Conservation (phyloP, 257 asterid genomes). For the Solanum chaucha region DNA sequence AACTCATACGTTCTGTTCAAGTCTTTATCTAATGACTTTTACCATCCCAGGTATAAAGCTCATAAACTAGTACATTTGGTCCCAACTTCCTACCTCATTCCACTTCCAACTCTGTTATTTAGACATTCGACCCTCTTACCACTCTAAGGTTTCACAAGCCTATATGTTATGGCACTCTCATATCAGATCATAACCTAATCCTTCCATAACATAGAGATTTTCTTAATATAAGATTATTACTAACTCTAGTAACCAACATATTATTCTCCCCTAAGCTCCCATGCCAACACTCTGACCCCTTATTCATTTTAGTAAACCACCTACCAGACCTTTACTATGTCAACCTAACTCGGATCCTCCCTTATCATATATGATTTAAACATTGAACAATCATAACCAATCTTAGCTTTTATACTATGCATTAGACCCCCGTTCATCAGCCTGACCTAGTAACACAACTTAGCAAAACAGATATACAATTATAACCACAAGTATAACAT, state of each 20-base stretch:
- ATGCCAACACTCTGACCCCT: not conserved
- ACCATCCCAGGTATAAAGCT: not conserved
- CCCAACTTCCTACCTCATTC: not conserved
- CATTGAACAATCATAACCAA: not conserved
- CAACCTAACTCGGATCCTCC: not conserved
- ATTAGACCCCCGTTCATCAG: not conserved
- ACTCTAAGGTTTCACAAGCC: not conserved
- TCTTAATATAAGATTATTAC: not conserved
- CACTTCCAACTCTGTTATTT: not conserved
- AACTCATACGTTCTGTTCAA: not conserved
- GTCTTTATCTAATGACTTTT: not conserved
- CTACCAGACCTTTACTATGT: not conserved
- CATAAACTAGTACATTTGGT: not conserved
- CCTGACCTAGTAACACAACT: not conserved
- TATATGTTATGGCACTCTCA: not conserved
- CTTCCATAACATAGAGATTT: not conserved
- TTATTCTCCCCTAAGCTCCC: not conserved
- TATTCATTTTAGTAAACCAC: not conserved
- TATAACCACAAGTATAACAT: not conserved
- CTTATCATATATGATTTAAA: not conserved
- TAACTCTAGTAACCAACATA: not conserved
- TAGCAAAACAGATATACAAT: not conserved
- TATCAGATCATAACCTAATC: not conserved
- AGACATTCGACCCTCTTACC: not conserved
- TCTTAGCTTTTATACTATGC: too few species aligned